phyloP scores from a whole-genome alignment of 83 land plant genomes.

The Picea abies region DNA sequence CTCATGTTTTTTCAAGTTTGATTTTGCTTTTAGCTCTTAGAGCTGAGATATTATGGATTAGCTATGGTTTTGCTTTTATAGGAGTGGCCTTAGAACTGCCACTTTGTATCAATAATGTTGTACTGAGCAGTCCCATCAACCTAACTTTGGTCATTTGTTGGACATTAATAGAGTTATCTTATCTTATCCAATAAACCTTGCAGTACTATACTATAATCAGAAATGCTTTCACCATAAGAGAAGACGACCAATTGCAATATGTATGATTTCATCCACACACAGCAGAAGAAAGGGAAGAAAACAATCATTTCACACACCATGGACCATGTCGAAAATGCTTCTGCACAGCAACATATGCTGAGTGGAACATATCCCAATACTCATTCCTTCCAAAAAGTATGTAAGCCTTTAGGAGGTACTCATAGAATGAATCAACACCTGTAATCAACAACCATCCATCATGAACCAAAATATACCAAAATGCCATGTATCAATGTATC shows the following conservation, averaged over 20 bases:
- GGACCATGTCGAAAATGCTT: constrained; percentile 85
- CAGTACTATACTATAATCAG: neutral
- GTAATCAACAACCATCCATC: constrained; percentile 5
- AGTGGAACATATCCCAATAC: constrained; percentile 87
- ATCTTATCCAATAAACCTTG: neutral
- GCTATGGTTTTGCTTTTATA: too few relatives aligned
- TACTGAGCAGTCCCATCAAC: too few relatives aligned
- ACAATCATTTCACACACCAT: constrained; percentile 43
- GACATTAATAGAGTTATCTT: too few relatives aligned
- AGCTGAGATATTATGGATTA: too few relatives aligned
- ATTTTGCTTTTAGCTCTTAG: too few relatives aligned
- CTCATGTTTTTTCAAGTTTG: neutral
- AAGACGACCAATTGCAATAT: neutral
- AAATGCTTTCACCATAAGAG: neutral
- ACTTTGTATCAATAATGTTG: too few relatives aligned
- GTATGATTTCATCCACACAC: neutral
- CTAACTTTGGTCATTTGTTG: too few relatives aligned
- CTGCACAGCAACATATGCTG: constrained; percentile 86
- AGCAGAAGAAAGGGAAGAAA: neutral
- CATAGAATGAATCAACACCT: constrained; percentile 97
- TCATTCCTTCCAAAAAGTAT: constrained; percentile 86
- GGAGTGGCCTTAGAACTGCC: too few relatives aligned
- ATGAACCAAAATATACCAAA: neutral
- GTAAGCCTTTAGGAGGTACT: constrained; percentile 81
- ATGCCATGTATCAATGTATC: neutral